phyloP scores from a whole-genome alignment of 1,284 basidiomycete genomes.

The Cutaneotrichosporon sp. region DNA sequence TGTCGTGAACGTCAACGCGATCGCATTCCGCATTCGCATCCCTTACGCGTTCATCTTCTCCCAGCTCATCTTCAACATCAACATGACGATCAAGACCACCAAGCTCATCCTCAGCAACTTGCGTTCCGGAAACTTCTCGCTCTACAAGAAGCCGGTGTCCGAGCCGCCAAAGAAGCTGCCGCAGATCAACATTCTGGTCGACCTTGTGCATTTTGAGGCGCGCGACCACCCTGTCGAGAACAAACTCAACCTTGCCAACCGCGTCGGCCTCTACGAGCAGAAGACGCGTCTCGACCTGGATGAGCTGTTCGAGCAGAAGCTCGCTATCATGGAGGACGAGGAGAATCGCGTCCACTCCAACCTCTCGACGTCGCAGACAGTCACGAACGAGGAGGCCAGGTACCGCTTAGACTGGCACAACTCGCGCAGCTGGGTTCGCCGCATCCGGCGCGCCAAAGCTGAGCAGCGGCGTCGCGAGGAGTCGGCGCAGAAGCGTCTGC shows the following conservation, averaged over 20 bases:
- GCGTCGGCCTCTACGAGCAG: conserved; percentile 74
- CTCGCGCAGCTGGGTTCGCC: conserved; percentile 74
- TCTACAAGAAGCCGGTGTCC: conserved; percentile 59
- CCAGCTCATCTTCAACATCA: conserved; percentile 68
- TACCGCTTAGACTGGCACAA: conserved; percentile 71
- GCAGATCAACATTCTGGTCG: conserved; percentile 63
- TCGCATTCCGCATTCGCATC: conserved; percentile 71
- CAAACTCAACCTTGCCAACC: conserved; percentile 74
- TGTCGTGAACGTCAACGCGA: conserved; percentile 53
- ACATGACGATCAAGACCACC: conserved; percentile 65
- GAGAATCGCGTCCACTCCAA: conserved; percentile 15
- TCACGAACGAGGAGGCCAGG: conserved; percentile 73
- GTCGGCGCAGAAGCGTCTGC: conserved; percentile 42
- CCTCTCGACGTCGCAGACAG: conserved; percentile 53
- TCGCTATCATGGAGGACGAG: conserved; percentile 52
- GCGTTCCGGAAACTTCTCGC: conserved; percentile 28
- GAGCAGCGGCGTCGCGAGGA: conserved; percentile 56
- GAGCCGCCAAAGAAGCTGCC: conserved; percentile 75
- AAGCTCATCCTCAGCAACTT: conserved; percentile 62
- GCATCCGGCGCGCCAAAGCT: conserved; percentile 54
- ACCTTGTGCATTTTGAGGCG: conserved; percentile 71
- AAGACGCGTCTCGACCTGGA: conserved; percentile 74
- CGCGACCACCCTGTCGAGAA: conserved; percentile 87
- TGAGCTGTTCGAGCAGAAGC: conserved; percentile 76
- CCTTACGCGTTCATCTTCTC: conserved; percentile 77